Percentiles rank a stretch among this genome's conserved stretches.
Conservation (phyloP, 2,329 filamentous ascomycete species). For the Domatiomyces catenatus region DNA sequence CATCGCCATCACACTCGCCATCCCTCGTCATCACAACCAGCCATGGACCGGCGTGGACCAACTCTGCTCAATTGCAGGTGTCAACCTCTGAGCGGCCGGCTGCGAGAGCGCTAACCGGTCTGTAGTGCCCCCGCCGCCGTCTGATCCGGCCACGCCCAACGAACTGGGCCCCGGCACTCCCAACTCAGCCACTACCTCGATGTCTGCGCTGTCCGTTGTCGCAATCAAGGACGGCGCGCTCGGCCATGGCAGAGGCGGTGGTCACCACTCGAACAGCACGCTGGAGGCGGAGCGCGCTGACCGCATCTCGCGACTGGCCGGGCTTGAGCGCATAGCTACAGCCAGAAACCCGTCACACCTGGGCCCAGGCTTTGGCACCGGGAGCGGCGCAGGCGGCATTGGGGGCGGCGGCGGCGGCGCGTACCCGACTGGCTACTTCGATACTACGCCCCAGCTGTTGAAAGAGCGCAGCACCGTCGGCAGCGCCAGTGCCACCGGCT, state of each 20-base stretch:
- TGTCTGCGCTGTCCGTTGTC: constrained; percentile 80
- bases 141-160: constrained; percentile 70
- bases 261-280: constrained; percentile 49
- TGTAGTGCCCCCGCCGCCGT: constrained; percentile 68
- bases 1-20: background rate
- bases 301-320: constrained; percentile 83
- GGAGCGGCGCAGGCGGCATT: background rate
- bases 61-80: constrained; percentile 41
- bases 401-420: constrained; percentile 15
- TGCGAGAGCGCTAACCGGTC: constrained; percentile 28
- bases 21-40: background rate
- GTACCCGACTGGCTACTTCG: constrained; percentile 59
- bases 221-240: constrained; percentile 94
- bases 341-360: constrained; percentile 37
- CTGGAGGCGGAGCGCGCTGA: constrained; percentile 86
- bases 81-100: background rate
- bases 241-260: constrained; percentile 48
- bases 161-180: constrained; percentile 84
- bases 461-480: constrained; percentile 80
- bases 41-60: constrained; percentile 19
- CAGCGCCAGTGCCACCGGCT: constrained; percentile 74
- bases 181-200: constrained; percentile 79
- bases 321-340: constrained; percentile 77
- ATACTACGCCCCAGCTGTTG: constrained; percentile 53
- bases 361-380: constrained; percentile 23